These are phyloP conservation scores for Phytopythium oedochilum DNA, from an alignment of 352 stramenopile genomes.

Conservation along the genomic window DNA sequence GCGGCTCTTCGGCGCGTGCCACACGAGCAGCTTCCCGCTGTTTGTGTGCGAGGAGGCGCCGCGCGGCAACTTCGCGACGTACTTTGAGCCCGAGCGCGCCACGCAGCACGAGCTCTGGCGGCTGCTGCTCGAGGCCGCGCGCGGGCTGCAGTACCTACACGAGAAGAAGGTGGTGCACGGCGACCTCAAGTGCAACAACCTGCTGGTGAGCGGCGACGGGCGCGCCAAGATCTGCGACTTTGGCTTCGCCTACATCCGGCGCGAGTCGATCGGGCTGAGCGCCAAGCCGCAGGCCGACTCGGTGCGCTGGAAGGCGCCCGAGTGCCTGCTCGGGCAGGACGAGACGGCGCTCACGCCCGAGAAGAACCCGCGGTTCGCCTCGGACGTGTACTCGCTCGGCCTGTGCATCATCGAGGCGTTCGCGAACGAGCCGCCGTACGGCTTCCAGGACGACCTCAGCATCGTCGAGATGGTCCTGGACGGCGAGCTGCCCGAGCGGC, in stretches of 20 bases:
- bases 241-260: slow-evolving; percentile 19
- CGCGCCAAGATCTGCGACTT: slow-evolving; percentile 25
- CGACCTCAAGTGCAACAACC: slow-evolving; percentile 80
- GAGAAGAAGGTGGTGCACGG: slow-evolving; percentile 52
- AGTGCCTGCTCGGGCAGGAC: slow-evolving; percentile 9
- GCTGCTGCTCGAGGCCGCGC: slow-evolving; percentile 19
- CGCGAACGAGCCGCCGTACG: slow-evolving; percentile 11
- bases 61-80: slow-evolving; percentile 15
- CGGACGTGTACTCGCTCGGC: slow-evolving; percentile 26
- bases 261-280: slow-evolving; percentile 11
- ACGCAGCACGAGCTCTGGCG: slow-evolving; percentile 11
- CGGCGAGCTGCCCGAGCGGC: slow-evolving; percentile 5
- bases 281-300: slow-evolving; percentile 13
- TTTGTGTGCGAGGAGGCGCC: slow-evolving; percentile 25
- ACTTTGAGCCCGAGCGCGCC: slow-evolving; percentile 8
- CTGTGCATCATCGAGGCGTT: slow-evolving; percentile 31
- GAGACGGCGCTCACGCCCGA: slow-evolving; percentile 4
- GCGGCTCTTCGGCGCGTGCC: slow-evolving; percentile 28
- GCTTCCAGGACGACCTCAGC: slow-evolving; percentile 3
- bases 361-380: slow-evolving; percentile 11
- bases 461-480: slow-evolving; percentile 8
- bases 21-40: slow-evolving; percentile 20
- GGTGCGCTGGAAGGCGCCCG: slow-evolving; percentile 21
- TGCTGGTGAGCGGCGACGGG: slow-evolving; percentile 46
- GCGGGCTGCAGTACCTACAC: slow-evolving; percentile 64